Evolutionary conservation across 1,284 basidiomycete genomes (phyloP), one percentile per base, ranked within the genome.

Genomic region (Meripilus lineatus): DNA sequence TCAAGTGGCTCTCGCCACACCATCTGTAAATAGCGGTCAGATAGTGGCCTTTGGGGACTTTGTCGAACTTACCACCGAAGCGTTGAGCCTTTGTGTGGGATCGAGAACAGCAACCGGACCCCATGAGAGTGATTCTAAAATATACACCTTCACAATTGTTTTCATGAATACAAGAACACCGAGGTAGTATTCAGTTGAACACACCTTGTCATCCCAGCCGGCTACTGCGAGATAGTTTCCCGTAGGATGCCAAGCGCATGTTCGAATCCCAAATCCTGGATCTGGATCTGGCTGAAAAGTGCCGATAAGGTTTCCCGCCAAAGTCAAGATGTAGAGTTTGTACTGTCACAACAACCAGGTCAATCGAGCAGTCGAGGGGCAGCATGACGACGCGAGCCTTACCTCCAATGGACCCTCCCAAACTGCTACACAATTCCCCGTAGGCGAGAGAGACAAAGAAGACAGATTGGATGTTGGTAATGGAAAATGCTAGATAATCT

Each of bases 371-470:
- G 20, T 8, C 20, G 10, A 35, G 6, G 20, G 10, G 7, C n/a
- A n/a, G n/a, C n/a, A n/a, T n/a, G n/a, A n/a, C n/a, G n/a, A 17
- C 37, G 21, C 5, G 7, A 23, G 7, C 61, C 72, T 36, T 50
- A 89, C 91, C 66, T 89, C 84, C 20, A 93, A 63, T 7, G 79
- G 72, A 10, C 84, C 81, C 58, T 95, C 93, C 84, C 87, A 93
- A 0, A 87, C 74, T 0, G 90, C 90, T 11, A 95, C 51, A 62
- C 84, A 73, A 52, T 81, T 84, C 5, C 90, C 91, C 10, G 78
- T 84, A 0, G 92, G 91, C 7, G 90, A 92, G 49, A 94, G 72
- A 1, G 79, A 70, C n/a, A 93, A 59, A 0, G 86, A 88, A 13
- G 84, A 73, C 18, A 90, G 64, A 18, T 87, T 86, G 5, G 75